A percentile compares a stretch with the other conserved stretches of the same genome.
phyloP scores from a whole-genome alignment of 208 protist species.

The Trypanosoma platydactyli region DNA sequence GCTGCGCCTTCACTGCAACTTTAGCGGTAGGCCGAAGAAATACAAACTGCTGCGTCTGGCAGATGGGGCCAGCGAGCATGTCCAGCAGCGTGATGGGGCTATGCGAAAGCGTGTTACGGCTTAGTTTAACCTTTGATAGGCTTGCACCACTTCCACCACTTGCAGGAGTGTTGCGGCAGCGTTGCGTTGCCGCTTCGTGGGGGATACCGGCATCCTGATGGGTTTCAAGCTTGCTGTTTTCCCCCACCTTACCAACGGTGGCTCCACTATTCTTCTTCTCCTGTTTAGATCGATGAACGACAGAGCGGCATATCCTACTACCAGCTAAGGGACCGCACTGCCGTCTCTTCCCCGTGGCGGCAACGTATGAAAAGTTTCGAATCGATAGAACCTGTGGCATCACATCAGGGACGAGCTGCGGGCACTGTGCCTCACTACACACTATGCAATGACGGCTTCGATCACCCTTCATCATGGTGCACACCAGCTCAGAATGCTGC shows the following conservation, averaged over 20 bases:
- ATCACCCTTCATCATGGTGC: conserved; percentile 14
- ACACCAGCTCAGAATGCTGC: conserved; percentile 9
- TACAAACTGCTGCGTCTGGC: conserved; percentile 48
- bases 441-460: conserved; percentile 14
- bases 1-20: conserved; percentile 32
- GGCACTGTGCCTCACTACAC: conserved; percentile 19
- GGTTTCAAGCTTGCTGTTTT: too few species aligned
- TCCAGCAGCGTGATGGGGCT: conserved; percentile 38
- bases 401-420: conserved; percentile 45
- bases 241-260: too few species aligned
- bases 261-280: background rate
- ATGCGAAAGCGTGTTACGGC: conserved; percentile 44
- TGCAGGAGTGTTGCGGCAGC: background rate
- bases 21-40: conserved; percentile 49
- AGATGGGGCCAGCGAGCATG: conserved; percentile 51
- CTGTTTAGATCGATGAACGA: background rate
- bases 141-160: background rate
- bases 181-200: background rate
- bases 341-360: background rate
- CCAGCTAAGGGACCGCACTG: background rate
- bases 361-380: conserved; percentile 51
- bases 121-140: conserved; percentile 20
- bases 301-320: too few species aligned
- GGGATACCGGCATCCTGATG: too few species aligned
- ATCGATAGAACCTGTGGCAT: conserved; percentile 68